Conservation (phyloP, 2,329 filamentous ascomycete species). For the Pseudogymnoascus sp. region DNA sequence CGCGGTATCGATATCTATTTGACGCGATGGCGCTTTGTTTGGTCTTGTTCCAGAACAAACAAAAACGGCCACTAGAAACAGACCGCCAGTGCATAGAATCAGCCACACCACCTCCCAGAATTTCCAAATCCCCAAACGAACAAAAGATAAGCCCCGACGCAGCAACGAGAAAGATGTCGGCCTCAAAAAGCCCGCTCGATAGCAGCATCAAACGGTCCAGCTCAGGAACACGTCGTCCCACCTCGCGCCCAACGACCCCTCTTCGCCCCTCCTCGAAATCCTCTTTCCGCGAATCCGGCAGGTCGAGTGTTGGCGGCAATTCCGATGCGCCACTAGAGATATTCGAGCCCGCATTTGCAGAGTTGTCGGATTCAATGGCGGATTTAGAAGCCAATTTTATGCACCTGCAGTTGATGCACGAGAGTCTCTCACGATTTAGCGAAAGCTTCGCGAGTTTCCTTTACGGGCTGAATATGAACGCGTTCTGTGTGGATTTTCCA, state of each 20-base stretch:
- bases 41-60: background rate
- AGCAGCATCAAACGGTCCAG: slow-evolving; percentile 24
- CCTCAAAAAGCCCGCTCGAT: slow-evolving; percentile 25
- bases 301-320: slow-evolving; percentile 43
- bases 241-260: slow-evolving; percentile 71
- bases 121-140: background rate
- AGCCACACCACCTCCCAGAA: background rate
- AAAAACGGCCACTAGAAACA: background rate
- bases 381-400: slow-evolving; percentile 96
- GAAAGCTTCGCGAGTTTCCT: slow-evolving; percentile 94
- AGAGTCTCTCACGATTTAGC: slow-evolving; percentile 84
- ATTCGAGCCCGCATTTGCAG: slow-evolving; percentile 85
- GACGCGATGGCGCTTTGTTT: slow-evolving; percentile 7
- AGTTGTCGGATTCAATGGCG: slow-evolving; percentile 87
- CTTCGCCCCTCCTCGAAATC: slow-evolving; percentile 83
- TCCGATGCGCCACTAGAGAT: slow-evolving; percentile 64
- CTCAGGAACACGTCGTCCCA: slow-evolving; percentile 22
- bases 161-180: slow-evolving; percentile 14
- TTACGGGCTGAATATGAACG: slow-evolving; percentile 97
- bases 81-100: background rate
- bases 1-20: background rate
- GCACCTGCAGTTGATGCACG: slow-evolving; percentile 94
- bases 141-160: background rate
- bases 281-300: slow-evolving; percentile 71
- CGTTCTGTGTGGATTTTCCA: slow-evolving; percentile 95